Evolutionary conservation across 768 basidiomycete species (phyloP).

Genomic region (Tylopilus rubrobrunneus): DNA sequence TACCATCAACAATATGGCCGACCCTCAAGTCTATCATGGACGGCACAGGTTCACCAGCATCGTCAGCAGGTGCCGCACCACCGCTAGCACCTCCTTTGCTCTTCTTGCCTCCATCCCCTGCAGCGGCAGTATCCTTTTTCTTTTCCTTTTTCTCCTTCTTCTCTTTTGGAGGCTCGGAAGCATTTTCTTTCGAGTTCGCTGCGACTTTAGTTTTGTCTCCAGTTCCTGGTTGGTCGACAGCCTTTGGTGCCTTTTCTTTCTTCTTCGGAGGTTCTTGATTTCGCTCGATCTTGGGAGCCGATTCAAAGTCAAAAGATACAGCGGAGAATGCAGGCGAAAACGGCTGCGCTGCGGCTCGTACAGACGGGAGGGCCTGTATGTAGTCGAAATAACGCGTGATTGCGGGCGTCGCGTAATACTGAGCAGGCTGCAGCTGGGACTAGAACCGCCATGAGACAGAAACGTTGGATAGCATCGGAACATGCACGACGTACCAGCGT

Average conservation of each 20-base stretch:
- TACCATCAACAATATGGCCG: constrained; percentile 88
- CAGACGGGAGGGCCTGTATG: constrained; percentile 68
- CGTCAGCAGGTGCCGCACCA: constrained; percentile 42
- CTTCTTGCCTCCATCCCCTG: constrained; percentile 33
- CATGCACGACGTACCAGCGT: constrained; percentile 52
- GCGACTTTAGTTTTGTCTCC: constrained; percentile 26
- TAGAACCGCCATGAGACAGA: constrained; percentile 31
- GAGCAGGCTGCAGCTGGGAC: constrained; percentile 66
- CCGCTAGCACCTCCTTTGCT: constrained; percentile 35
- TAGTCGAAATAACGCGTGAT: constrained; percentile 95
- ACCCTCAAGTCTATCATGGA: constrained; percentile 98
- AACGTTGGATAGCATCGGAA: neutral
- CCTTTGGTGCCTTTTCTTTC: constrained; percentile 57
- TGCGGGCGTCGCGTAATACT: constrained; percentile 77
- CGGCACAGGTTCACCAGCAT: constrained; percentile 79
- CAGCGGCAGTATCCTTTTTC: constrained; percentile 47
- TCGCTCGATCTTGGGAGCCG: constrained; percentile 71
- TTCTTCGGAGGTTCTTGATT: constrained; percentile 73
- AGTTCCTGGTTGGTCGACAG: constrained; percentile 26
- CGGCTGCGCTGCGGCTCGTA: constrained; percentile 53
- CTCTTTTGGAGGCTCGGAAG: constrained; percentile 18
- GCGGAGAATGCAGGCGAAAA: constrained; percentile 50
- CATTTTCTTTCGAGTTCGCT: constrained; percentile 40
- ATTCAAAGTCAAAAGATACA: constrained; percentile 68
- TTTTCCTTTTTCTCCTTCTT: constrained; percentile 44